These are phyloP conservation scores for Russula ochroleuca DNA, from an alignment of 768 basidiomycete genomes.

Conservation along the genomic window DNA sequence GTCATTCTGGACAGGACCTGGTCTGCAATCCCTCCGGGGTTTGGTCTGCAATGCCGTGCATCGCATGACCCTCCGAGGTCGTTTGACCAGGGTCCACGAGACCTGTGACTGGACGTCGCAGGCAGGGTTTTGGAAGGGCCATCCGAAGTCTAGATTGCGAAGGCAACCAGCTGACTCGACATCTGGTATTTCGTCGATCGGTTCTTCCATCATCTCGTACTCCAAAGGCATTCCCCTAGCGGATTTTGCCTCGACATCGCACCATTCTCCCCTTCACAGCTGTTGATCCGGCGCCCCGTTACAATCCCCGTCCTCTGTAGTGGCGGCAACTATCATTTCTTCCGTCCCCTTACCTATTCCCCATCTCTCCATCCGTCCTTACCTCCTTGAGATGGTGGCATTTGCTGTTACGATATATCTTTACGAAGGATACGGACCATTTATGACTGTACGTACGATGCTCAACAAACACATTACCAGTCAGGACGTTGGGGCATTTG, in stretches of 20 bases:
- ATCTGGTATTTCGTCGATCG: conserved; percentile 33
- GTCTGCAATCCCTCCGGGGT: conserved; percentile 35
- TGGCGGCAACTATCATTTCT: conserved; percentile 22
- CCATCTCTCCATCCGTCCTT: conserved; percentile 7
- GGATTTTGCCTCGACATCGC: conserved; percentile 22
- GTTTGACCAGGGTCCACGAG: conserved; percentile 29
- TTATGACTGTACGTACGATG: conserved; percentile 27
- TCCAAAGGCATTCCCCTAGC: conserved; percentile 26
- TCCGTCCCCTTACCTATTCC: conserved; percentile 21
- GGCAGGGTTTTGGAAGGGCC: conserved; percentile 36
- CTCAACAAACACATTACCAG: conserved; percentile 21
- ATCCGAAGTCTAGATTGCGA: conserved; percentile 35
- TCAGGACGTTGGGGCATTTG: conserved; percentile 7
- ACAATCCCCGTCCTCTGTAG: conserved; percentile 18
- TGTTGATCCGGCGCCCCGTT: conserved; percentile 25
- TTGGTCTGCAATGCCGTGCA: conserved; percentile 37
- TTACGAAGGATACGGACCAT: conserved; percentile 29
- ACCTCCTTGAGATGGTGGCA: conserved; percentile 20
- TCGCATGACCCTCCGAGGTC: conserved; percentile 29
- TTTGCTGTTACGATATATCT: conserved; percentile 18
- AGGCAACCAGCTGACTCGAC: conserved; percentile 27
- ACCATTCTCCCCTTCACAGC: conserved; percentile 19
- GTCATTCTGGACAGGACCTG: conserved; percentile 27
- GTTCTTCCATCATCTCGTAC: conserved; percentile 28
- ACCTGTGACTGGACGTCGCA: conserved; percentile 40